Base-by-base conservation (phyloP, 2,329 filamentous ascomycete genomes). In the Colletotrichum cuscutae region DNA sequence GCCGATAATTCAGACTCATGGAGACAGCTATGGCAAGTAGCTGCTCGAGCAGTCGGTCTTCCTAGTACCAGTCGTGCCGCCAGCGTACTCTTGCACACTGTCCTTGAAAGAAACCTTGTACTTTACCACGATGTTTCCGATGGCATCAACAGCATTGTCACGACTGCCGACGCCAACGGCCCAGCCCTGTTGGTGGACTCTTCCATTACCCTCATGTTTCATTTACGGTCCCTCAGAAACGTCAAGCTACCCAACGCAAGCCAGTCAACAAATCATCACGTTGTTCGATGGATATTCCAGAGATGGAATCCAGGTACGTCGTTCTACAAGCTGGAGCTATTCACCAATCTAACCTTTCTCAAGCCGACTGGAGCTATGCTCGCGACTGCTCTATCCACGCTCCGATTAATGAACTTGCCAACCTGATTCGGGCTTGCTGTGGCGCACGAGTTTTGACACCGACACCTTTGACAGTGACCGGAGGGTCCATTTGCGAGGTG, bases 151-250 rank as follows among this genome's bases (percentile, higher is more conserved):
- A 89, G 88, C 66, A 92, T 97, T 71, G 86, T 97, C 12, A 89
- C 91, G 5, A 92, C 92, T 26, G 91, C 94, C 58, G 95, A 97
- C 77, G 86, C 96, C 46, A 96, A 92, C 79, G 95, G 95, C 0
- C 96, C 97, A 8, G 90, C 91, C 1, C 81, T 91, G 24, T 84
- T 98, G 22, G 92, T 92, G n/a, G 97, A 98, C 80, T 91, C 95
- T 1, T 93, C 94, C 3, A 85, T 96, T 22, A 85, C 88, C 2
- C 81, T 99, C 53, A 94, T 97, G 90, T 85, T 89, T 19, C 89
- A 89, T 67, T 81, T 97, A 54, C 85, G 97, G 46, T 88, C 91
- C 68, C 84, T 91, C 53, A 90, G 91, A 65, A 91, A 93, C 76
- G 87, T 89, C 32, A 89, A 92, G 77, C 90, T 93, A 57, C 93